Percentiles rank a stretch among this genome's conserved stretches.
These are phyloP conservation scores for Dendrobium huoshanense DNA, from an alignment of 106 monocot species.

Conservation along the genomic window DNA sequence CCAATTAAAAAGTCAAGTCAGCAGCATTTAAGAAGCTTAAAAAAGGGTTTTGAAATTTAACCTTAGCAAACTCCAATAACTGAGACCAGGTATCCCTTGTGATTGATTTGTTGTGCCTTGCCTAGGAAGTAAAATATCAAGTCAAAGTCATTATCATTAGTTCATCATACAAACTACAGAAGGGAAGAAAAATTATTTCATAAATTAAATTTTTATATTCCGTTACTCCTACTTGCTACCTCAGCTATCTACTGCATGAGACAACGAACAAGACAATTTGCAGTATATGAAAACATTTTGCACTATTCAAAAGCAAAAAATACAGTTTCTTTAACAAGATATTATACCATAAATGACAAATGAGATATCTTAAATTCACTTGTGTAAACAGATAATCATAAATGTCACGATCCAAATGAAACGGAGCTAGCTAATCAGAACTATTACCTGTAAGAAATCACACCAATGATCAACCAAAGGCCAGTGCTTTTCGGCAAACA, in stretches of 20 bases:
- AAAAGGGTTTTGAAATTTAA: slow-evolving; percentile 7
- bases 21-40: neutral
- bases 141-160: slow-evolving; percentile 1
- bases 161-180: neutral
- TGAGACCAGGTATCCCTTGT: slow-evolving; percentile 89
- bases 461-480: slow-evolving; percentile 95
- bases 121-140: slow-evolving; percentile 27
- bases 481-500: slow-evolving; percentile 90
- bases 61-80: slow-evolving; percentile 85
- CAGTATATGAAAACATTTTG: neutral
- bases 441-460: slow-evolving; percentile 70
- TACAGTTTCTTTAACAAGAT: neutral
- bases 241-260: neutral
- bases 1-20: neutral
- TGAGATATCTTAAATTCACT: neutral
- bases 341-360: neutral
- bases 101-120: slow-evolving; percentile 83
- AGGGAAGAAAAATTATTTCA: neutral
- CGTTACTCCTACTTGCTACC: neutral
- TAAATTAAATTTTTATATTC: neutral
- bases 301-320: neutral
- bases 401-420: neutral
- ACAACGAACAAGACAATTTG: neutral
- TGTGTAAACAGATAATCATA: neutral
- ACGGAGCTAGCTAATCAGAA: neutral